Evolutionary conservation across 1,284 basidiomycete species (phyloP).

Genomic region (Peniophora sp.): DNA sequence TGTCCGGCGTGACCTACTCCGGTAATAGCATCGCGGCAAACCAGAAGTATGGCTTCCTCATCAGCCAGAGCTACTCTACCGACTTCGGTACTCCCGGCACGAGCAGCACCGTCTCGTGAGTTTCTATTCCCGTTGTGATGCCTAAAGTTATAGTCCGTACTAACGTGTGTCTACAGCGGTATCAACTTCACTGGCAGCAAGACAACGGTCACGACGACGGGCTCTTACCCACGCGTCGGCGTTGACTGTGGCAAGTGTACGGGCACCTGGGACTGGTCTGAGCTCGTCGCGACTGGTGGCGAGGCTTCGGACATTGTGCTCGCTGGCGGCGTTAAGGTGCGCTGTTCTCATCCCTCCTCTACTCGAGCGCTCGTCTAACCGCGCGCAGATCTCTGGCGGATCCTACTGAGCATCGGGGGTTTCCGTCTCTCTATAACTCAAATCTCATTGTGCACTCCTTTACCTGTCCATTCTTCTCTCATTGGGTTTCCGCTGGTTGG

Average conservation of each 20-base stretch:
- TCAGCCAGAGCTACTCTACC: conserved; percentile 31
- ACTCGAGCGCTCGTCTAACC: no score
- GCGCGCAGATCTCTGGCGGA: no score
- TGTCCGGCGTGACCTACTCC: conserved; percentile 29
- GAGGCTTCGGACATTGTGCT: conserved; percentile 4
- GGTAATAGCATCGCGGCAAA: conserved; percentile 19
- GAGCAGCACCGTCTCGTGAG: conserved; percentile 21
- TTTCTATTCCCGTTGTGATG: background rate
- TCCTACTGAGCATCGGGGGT: no score
- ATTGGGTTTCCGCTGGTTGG: no score
- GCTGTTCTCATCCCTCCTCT: no score
- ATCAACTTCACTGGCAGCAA: conserved; percentile 22
- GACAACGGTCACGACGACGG: conserved; percentile 16
- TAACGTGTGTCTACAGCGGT: conserved; percentile 9
- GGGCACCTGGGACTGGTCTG: conserved; percentile 45
- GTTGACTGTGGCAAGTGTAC: conserved; percentile 22
- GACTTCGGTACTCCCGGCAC: conserved; percentile 29
- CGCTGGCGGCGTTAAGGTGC: no score
- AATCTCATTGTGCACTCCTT: no score
- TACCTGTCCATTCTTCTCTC: no score
- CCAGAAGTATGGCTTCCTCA: conserved; percentile 27
- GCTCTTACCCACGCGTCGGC: conserved; percentile 22
- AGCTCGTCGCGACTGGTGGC: conserved; percentile 38
- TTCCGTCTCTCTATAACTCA: no score
- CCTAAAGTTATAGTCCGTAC: background rate